Base-by-base conservation (phyloP, 441 rosid species). In the Brassica hybrid region DNA sequence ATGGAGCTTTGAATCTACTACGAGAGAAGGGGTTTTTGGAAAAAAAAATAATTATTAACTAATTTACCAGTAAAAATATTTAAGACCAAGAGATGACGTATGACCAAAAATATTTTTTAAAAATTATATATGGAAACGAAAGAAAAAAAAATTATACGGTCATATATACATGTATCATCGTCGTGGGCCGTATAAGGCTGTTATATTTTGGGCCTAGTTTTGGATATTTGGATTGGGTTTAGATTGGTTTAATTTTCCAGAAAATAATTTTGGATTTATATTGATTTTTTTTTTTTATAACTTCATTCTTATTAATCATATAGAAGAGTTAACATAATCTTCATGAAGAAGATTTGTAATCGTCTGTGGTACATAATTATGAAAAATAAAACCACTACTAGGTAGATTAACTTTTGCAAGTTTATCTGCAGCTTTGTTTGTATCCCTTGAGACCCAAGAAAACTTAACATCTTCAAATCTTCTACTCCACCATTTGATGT, bases 1-100 rank as follows among this genome's bases (percentile, higher is more conserved):
- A 17, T 67, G 43, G 43, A 65, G 54, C 76, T 68, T 54, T 73
- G 71, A 73, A 73, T 79, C 78, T 73, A n/a, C 25, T 73, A 7
- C 8, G 59, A 52, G 57, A 50, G 56, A 50, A 77, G 7, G 60
- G 64, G n/a, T 16, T 68, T 79, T 79, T 23, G 73, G 66, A 18
- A 34, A 73, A 13, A 9, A 34, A 67, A 59, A 3, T n/a, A n/a
- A 6, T 16, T 16, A 56, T 56, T 56, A 56, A 56, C 25, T 56
- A 18, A 38, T 76, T 50, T 50, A 34, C 41, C 68, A 48, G 67
- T 67, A 16, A 74, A 43, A 56, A 16, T 7, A 8, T 36, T 54
- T 30, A 13, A 9, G 61, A 56, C 13, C 12, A 54, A 54, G 60
- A 54, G 60, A 18, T 56, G 61, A 17, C 61, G 61, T 17, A 56